These are phyloP conservation scores for Entomophthora muscae DNA, from an alignment of 371 early-diverging fungal species.

Conservation along the genomic window DNA sequence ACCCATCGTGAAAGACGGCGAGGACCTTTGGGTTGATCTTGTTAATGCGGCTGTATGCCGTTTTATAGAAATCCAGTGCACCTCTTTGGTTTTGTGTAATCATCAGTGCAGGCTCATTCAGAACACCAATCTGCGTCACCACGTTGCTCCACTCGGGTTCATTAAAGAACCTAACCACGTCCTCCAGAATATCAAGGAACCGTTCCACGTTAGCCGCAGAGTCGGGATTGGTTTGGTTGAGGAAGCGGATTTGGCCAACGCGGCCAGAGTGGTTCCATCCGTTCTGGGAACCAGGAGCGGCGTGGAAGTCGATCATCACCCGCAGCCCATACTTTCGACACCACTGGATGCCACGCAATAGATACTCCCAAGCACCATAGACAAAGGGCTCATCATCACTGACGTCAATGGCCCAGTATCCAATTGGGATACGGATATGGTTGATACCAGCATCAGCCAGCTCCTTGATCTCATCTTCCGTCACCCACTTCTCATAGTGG, in stretches of 20 bases:
- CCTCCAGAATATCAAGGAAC: constrained; percentile 10
- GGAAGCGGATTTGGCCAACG: neutral
- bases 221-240: constrained; percentile 9
- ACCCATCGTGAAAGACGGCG: constrained; percentile 19
- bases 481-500: constrained; percentile 19
- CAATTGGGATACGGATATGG: too few species aligned
- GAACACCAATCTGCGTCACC: too few species aligned
- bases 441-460: too few species aligned
- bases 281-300: too few species aligned
- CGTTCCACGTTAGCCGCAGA: constrained; percentile 9
- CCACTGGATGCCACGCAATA: too few species aligned
- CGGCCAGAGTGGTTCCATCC: too few species aligned
- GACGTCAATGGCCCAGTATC: too few species aligned
- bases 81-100: constrained; percentile 7
- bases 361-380: too few species aligned
- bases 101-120: constrained; percentile 21
- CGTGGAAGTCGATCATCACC: too few species aligned
- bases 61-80: constrained; percentile 14
- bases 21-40: constrained; percentile 10
- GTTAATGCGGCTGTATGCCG: constrained; percentile 12
- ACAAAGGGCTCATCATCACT: too few species aligned
- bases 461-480: too few species aligned
- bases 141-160: constrained; percentile 23
- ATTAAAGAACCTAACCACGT: constrained; percentile 12
- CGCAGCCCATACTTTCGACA: too few species aligned